Percentiles rank a stretch among this genome's conserved stretches.
Conservation (phyloP, 2,329 filamentous ascomycete genomes). For the Trichoderma polysporum region DNA sequence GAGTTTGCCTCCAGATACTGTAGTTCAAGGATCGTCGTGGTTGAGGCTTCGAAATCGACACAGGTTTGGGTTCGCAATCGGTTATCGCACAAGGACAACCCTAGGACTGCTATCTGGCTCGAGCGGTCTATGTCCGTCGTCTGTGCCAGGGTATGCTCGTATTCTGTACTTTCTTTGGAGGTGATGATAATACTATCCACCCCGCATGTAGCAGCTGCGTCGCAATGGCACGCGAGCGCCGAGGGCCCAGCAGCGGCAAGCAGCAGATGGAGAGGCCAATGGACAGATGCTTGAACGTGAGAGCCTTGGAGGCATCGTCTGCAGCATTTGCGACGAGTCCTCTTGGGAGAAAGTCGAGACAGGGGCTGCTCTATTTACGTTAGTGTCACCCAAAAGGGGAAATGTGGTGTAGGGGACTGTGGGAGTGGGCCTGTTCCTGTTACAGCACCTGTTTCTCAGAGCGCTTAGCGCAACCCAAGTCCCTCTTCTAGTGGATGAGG, state of each 20-base stretch:
- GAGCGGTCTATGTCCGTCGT: conserved; percentile 18
- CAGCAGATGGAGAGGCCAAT: conserved; percentile 20
- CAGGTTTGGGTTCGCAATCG: not conserved
- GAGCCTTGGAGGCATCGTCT: conserved; percentile 42
- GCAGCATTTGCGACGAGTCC: conserved; percentile 27
- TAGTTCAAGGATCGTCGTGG: not conserved
- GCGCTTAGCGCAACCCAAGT: not conserved
- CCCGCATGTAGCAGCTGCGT: conserved; percentile 14
- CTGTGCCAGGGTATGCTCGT: conserved; percentile 7
- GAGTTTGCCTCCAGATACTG: not conserved
- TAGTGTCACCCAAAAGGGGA: conserved; percentile 19
- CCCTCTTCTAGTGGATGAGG: not conserved
- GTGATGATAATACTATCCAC: not conserved
- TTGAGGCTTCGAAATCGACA: not conserved
- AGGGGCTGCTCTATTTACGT: conserved; percentile 14
- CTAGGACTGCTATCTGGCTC: conserved; percentile 18
- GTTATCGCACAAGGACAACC: conserved; percentile 1
- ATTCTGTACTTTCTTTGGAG: not conserved
- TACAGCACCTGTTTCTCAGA: not conserved
- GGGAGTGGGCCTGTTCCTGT: not conserved
- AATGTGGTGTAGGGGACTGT: conserved; percentile 19
- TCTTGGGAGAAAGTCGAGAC: conserved; percentile 17
- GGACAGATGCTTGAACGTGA: conserved; percentile 14
- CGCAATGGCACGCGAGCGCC: conserved; percentile 9
- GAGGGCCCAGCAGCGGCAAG: conserved; percentile 15